A percentile compares a stretch with the other conserved stretches of the same genome.
Conservation (phyloP, 495 filamentous ascomycete genomes). For the Parathielavia appendiculata region DNA sequence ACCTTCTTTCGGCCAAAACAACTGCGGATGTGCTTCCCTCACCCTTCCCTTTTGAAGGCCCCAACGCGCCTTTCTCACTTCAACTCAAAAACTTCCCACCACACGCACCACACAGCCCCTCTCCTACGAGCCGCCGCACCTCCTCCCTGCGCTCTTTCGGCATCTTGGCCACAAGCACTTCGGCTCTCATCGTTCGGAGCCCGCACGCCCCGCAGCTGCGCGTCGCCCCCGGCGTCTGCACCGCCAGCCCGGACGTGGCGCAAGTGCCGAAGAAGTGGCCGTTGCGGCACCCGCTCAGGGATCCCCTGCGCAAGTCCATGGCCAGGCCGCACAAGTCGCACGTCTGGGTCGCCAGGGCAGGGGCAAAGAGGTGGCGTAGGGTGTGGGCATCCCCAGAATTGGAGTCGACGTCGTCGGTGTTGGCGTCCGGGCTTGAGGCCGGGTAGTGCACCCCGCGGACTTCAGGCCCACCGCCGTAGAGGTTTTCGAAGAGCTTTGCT, state of each 20-base stretch:
- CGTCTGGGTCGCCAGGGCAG: slow-evolving; percentile 24
- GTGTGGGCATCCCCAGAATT: not conserved
- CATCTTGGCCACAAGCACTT: slow-evolving; percentile 28
- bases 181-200: slow-evolving; percentile 36
- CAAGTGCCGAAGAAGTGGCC: slow-evolving; percentile 37
- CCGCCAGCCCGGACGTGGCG: slow-evolving; percentile 40
- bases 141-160: slow-evolving; percentile 13
- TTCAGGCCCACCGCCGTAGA: slow-evolving; percentile 43
- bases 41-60: no score
- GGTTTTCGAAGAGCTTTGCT: slow-evolving; percentile 41
- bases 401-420: slow-evolving; percentile 4
- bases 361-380: slow-evolving; percentile 30
- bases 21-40: no score
- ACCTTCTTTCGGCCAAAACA: no score
- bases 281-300: slow-evolving; percentile 27
- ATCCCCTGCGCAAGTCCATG: slow-evolving; percentile 20
- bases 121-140: slow-evolving; percentile 29
- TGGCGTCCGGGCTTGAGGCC: not conserved
- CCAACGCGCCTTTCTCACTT: not conserved
- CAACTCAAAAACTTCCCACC: slow-evolving; percentile 45
- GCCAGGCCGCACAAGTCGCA: slow-evolving; percentile 38
- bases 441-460: slow-evolving; percentile 34
- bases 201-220: slow-evolving; percentile 42
- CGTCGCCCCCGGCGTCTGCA: slow-evolving; percentile 41
- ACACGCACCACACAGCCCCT: slow-evolving; percentile 40